Evolutionary conservation across 75 land plant genomes (phyloP), one percentile per base, ranked within the genome.

Genomic region (Pinus taeda): DNA sequence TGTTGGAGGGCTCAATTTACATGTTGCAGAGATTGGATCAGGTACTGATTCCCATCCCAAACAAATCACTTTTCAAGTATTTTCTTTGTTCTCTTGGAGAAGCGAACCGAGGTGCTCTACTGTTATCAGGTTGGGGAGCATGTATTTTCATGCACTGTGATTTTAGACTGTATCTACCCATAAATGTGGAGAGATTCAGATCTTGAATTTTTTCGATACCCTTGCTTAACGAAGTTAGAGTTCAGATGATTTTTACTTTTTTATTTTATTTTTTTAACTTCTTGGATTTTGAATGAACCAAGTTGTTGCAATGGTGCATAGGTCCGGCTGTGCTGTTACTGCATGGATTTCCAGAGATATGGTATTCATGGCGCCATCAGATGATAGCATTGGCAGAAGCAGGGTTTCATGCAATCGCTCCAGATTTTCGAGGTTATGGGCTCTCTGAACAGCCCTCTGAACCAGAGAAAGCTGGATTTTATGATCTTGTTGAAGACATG

Each of bases 321-420:
- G 85, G 85, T 36, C 57, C 86, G 5, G 74, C 73, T 15, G 90
- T 92, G 36, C 62, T 92, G 21, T 84, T 92, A 71, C 62, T 92
- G 21, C 95, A 92, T 70, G 95, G 93, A 2, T 92, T 92, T 60
- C 94, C 94, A 0, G 93, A 92, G 75, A 87, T 82, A 57, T 92
- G 94, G 94, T 92, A 92, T 82, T 74, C 93, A 36, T 93, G 95
- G 95, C 71, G 95, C 53, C 82, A 88, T 76, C 95, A 93, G 79
- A 90, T 93, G 85, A 56, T 88, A 15, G 90, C 88, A 7, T 80
- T 85, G 8, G 90, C 95, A 29, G 58, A 81, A 5, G 91, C 93
- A 49, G 95, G 95, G 0, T 90, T 61, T 66, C 82, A 80, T 56
- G 91, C 93, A 2, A 86, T 93, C 15, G 85, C 93, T 0, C 91